These are phyloP conservation scores for Saccharomycopsis schoenii DNA, from an alignment of 805 yeast genomes.

Conservation along the genomic window DNA sequence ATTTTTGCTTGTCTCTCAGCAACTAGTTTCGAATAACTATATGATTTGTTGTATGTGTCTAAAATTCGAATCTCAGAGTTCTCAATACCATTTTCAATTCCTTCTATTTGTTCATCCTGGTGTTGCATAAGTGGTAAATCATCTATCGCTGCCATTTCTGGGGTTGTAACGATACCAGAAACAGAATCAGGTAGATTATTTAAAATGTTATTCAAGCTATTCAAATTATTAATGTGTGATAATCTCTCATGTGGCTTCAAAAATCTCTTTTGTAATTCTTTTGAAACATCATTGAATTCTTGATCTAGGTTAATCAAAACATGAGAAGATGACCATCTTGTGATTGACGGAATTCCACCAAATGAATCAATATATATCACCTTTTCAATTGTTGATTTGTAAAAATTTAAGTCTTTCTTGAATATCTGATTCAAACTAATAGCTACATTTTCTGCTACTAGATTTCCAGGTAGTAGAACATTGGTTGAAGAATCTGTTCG, in stretches of 20 bases:
- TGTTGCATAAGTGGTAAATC: constrained; percentile 8
- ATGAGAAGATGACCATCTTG: constrained; percentile 73
- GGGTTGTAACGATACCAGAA: constrained; percentile 84
- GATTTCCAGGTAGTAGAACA: constrained; percentile 14
- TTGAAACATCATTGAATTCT: constrained; percentile 57
- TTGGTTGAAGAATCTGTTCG: constrained; percentile 28
- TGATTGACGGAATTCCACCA: constrained; percentile 90
- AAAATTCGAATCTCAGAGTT: neutral
- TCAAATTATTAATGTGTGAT: constrained; percentile 55
- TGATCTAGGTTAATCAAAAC: constrained; percentile 79
- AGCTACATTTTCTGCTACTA: constrained; percentile 33
- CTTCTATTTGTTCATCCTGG: neutral
- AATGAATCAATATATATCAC: constrained; percentile 64
- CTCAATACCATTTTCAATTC: neutral
- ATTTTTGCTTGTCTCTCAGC: neutral
- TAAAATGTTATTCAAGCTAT: constrained; percentile 52
- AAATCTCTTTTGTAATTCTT: constrained; percentile 56
- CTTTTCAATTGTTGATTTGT: constrained; percentile 55
- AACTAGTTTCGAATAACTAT: constrained; percentile 4
- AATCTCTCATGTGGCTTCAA: constrained; percentile 35
- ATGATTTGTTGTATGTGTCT: constrained; percentile 13
- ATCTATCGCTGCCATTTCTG: constrained; percentile 50
- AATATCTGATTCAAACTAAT: constrained; percentile 26
- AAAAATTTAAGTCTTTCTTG: constrained; percentile 25
- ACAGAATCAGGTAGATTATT: constrained; percentile 42